Base-by-base conservation (phyloP, 1,284 basidiomycete species). In the Ceratobasidium sp. region DNA sequence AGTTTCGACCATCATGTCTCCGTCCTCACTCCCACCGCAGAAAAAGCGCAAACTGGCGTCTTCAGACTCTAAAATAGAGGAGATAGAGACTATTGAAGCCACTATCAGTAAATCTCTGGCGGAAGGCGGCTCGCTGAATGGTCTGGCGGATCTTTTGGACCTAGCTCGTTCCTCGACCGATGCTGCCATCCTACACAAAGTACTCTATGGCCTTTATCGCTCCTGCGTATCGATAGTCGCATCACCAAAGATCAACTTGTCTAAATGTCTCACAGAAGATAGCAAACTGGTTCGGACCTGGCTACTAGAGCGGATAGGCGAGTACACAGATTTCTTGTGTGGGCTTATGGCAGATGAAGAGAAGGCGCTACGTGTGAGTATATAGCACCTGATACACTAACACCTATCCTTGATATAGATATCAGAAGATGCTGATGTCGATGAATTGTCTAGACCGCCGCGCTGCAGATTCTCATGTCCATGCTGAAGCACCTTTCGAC, bases 171-270 rank as follows among this genome's bases (percentile, higher is more conserved):
- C 69, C 1, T 16, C 76, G 74, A 23, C 80, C 70, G 79, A 84
- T 49, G 77, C 87, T 0, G 80, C 83, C 71, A 80, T 85, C 41
- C 83, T 85, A 9, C 89, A 89, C 68, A 93, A 89, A 74, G 86
- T 85, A 0, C 82, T 93, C 9, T 96, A 94, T 79, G 87, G 92
- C 0, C 77, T 91, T 21, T 95, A 96, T 77, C 82, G 93, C 29
- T 81, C 89, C 16, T 95, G 93, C 76, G 85, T 91, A 3, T 74
- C 83, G 27, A 78, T 91, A 30, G 82, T 93, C 47, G 77, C 82
- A 5, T 81, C 81, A 54, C 84, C 85, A 2, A 84, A 87, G 71
- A 79, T 95, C 9, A 80, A 73, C 69, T 71, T 59, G 56, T 69
- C 29, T 29, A 76, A 71, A 73, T n/a, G 74, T 73, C 11, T 72